phyloP scores from a whole-genome alignment of 768 basidiomycete species.

The Lactarius psammicola region DNA sequence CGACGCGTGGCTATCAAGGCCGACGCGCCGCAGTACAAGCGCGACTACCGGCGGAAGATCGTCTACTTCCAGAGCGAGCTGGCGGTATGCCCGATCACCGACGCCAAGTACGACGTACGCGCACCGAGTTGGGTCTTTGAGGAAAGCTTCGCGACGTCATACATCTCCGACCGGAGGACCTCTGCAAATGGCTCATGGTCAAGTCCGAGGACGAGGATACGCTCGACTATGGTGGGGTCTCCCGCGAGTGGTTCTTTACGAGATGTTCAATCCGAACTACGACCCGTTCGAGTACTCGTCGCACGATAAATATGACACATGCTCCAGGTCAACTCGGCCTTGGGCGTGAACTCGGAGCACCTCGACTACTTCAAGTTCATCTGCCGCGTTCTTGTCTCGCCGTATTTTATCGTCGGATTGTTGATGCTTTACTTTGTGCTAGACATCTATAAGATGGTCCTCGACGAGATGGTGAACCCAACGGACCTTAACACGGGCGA shows the following conservation, averaged over 20 bases:
- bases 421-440: conserved; percentile 79
- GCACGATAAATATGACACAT: conserved; percentile 80
- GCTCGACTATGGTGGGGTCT: conserved; percentile 75
- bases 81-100: conserved; percentile 65
- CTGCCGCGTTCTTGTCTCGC: no score
- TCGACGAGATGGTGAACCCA: conserved; percentile 57
- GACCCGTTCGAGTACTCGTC: conserved; percentile 81
- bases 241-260: conserved; percentile 89
- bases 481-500: conserved; percentile 69
- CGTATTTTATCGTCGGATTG: conserved; percentile 73
- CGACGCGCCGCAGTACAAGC: conserved; percentile 90
- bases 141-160: conserved; percentile 84
- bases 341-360: conserved; percentile 74
- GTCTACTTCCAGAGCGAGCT: conserved; percentile 92
- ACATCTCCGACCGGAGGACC: conserved; percentile 67
- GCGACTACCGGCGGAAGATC: conserved; percentile 88
- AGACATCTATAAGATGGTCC: conserved; percentile 78
- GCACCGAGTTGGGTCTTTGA: conserved; percentile 79
- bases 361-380: no score
- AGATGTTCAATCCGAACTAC: conserved; percentile 79
- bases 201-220: conserved; percentile 80
- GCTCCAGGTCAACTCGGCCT: conserved; percentile 74
- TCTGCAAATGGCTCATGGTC: conserved; percentile 70
- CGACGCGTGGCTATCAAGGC: conserved; percentile 85
- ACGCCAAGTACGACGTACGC: conserved; percentile 84